phyloP scores from a whole-genome alignment of 164 flowering plant genomes.

The Magnolia kwangsiensis region DNA sequence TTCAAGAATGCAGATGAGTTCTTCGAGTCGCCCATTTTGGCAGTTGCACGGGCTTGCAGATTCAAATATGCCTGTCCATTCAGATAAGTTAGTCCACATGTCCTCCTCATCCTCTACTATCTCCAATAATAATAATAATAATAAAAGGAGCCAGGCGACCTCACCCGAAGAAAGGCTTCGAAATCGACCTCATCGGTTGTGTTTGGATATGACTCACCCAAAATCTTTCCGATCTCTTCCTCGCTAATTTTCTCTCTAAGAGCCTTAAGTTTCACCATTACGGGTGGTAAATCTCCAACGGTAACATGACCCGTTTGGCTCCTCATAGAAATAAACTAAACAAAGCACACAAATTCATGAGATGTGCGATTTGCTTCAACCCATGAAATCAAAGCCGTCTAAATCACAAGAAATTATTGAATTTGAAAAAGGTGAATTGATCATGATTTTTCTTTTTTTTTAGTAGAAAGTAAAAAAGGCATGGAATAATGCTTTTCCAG shows the following conservation, averaged over 20 bases:
- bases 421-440: background rate
- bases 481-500: background rate
- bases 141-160: slow-evolving; percentile 6
- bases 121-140: slow-evolving; percentile 4
- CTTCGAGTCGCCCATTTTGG: slow-evolving; percentile 53
- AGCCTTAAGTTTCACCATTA: slow-evolving; percentile 59
- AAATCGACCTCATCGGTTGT: slow-evolving; percentile 60
- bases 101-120: background rate
- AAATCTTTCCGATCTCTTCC: slow-evolving; percentile 50
- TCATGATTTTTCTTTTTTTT: no score
- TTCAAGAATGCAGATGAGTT: slow-evolving; percentile 67
- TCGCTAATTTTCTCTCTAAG: slow-evolving; percentile 41
- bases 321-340: slow-evolving; percentile 46
- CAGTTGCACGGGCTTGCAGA: slow-evolving; percentile 54
- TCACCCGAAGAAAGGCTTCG: slow-evolving; percentile 73
- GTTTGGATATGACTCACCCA: slow-evolving; percentile 46
- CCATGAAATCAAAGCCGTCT: background rate
- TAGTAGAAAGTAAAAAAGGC: background rate
- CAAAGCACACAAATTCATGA: background rate
- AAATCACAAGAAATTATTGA: background rate
- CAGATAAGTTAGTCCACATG: slow-evolving; percentile 1
- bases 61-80: slow-evolving; percentile 55
- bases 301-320: slow-evolving; percentile 31
- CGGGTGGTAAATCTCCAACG: slow-evolving; percentile 63
- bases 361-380: background rate